Evolutionary conservation across 331 rosid genomes (phyloP).

Genomic region (Quercus tomentella): DNA sequence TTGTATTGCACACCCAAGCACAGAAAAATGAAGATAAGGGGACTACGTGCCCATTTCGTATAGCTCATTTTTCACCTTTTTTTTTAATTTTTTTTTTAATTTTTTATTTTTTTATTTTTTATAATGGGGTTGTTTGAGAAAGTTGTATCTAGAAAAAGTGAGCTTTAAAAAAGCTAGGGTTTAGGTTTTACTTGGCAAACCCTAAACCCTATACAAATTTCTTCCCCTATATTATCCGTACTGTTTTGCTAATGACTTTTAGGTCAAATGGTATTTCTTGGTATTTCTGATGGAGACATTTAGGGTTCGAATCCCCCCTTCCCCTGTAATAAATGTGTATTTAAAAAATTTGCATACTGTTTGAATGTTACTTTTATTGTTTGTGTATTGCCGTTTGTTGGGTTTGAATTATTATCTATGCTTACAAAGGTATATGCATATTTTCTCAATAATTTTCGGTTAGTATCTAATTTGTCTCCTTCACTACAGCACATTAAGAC

Average conservation of each 20-base stretch:
- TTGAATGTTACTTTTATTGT: background rate
- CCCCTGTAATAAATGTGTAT: too few species aligned
- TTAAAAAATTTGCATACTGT: background rate
- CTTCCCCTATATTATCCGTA: too few species aligned
- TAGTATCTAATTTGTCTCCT: conserved; percentile 12
- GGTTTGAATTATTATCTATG: background rate
- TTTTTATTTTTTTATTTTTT: too few species aligned
- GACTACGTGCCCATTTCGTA: background rate
- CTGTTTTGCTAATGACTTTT: too few species aligned
- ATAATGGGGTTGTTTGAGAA: too few species aligned
- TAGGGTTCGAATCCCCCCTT: too few species aligned
- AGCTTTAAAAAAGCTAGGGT: too few species aligned
- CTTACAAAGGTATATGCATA: background rate
- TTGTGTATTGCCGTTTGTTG: background rate
- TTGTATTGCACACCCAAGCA: background rate
- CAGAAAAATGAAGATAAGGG: background rate
- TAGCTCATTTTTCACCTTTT: background rate
- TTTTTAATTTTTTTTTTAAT: background rate
- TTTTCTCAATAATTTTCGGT: conserved; percentile 3
- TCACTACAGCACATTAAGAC: conserved; percentile 58
- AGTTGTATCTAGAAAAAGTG: too few species aligned
- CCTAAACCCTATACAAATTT: too few species aligned
- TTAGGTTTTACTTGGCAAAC: too few species aligned
- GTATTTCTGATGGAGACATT: too few species aligned
- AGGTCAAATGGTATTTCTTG: too few species aligned